Evolutionary conservation across 495 filamentous ascomycete species (phyloP), one percentile per base, ranked within the genome.

Genomic region (Aspergillus baeticus): DNA sequence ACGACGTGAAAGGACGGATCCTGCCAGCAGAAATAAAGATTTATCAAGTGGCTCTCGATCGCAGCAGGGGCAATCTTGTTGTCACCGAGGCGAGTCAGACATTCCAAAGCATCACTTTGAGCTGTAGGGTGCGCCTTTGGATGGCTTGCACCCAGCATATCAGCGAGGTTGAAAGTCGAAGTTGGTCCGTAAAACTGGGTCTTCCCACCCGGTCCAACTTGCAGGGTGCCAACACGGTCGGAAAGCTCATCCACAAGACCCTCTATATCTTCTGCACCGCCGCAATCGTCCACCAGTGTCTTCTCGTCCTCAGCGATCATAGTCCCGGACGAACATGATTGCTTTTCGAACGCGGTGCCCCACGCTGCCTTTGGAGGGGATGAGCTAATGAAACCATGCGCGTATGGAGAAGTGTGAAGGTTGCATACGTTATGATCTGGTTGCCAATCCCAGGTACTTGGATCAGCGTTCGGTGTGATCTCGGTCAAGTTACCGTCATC

Each of bases 1-100:
- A 76, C 69, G 0, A 70, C 65, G 29, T 67, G 64, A 20, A 74
- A 56, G 10, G 44, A 51, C 0, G 72, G 69, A 47, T 72, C 61
- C 18, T 76, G 57, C 72, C 72, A 76, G 14, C 59, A 58, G 42
- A 76, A 74, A 39, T 66, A 76, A 0, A 73, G 61, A 33, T 68
- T 60, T 22, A 60, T 55, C 20, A 76, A 55, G 53, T 72, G 70
- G 1, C 64, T 56, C 39, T 71, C 67, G 15, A 71, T 22, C 6
- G 43, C 63, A 13, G 17, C 20, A 14, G 57, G 55, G 6, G 68
- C 59, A 15, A 53, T 29, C 39, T 62, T 52, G 13, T 62, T 54
- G 6, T 72, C 10, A 0, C 68, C 65, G 51, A 23, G 47, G 15
- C 21, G 15, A 4, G 8, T 18, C 3, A 39, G 34, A 14, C 31